Conservation (phyloP, 2,329 filamentous ascomycete species). For the Cryphonectria radicalis region DNA sequence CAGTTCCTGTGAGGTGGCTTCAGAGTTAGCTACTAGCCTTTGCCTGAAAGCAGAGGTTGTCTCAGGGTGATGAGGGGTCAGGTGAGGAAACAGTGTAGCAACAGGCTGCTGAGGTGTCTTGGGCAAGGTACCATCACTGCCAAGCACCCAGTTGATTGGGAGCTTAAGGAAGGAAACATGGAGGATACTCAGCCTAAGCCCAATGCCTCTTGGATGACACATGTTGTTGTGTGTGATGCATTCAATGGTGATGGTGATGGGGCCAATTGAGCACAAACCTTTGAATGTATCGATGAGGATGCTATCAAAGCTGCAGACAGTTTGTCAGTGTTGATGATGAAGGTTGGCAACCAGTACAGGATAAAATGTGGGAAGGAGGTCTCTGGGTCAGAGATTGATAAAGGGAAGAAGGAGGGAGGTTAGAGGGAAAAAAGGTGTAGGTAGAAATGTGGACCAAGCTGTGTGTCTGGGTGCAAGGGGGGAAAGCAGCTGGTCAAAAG, state of each 20-base stretch:
- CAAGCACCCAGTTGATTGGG: not conserved
- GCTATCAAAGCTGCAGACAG: slow-evolving; percentile 24
- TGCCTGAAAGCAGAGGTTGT: not conserved
- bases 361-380: not conserved
- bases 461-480: not conserved
- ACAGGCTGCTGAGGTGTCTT: not conserved
- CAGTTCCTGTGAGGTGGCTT: slow-evolving; percentile 11
- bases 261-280: slow-evolving; percentile 13
- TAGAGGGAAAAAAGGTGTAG: not conserved
- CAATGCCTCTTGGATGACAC: not conserved
- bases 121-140: not conserved
- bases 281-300: slow-evolving; percentile 29
- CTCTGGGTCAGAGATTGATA: not conserved
- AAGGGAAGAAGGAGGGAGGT: not conserved
- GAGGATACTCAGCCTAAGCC: not conserved
- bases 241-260: not conserved
- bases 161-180: not conserved
- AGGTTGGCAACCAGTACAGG: not conserved
- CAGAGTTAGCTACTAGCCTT: slow-evolving; percentile 22
- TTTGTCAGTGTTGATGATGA: not conserved
- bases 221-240: not conserved
- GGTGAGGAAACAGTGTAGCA: not conserved
- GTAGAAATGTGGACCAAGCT: not conserved
- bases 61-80: not conserved
- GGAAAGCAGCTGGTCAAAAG: not conserved